Base-by-base conservation (phyloP, 768 basidiomycete species). In the Leucogyrophana mollusca region DNA sequence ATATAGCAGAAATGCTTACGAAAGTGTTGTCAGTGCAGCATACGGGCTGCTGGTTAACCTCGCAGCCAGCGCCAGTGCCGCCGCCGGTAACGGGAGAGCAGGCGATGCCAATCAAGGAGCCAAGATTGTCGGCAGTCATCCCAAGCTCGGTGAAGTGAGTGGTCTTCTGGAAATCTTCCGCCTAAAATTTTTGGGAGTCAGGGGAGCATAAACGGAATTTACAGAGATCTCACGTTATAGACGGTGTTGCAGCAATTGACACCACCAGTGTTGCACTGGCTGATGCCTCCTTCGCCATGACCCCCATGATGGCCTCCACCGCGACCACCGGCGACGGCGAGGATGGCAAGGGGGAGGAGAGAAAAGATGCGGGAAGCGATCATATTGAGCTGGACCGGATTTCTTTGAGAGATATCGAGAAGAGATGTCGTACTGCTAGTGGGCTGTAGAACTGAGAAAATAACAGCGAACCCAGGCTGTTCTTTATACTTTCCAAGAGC, bases 301-400 rank as follows among this genome's bases (percentile, higher is more conserved):
- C n/a, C n/a, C n/a, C n/a, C n/a, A n/a, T n/a, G n/a, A n/a, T n/a
- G n/a, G 22, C 8, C 22, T 17, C 32, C 23, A 43, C 40, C 40
- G n/a, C 41, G 41, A 18, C 11, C 24, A 13, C n/a, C 24, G 18
- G 43, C 47, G 14, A 37, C 8, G 30, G 34, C 34, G 34, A 49
- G 42, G 23, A 24, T 34, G 17, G 16, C 47, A 18, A 48, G 42
- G 10, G 47, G 27, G n/a, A 27, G 41, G 32, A 49, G 4, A 16
- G 47, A 40, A 9, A 49, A 16, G 20, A 49, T 7, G 16, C 43
- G 47, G 14, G 47, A n/a, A n/a, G n/a, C n/a, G n/a, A n/a, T n/a
- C n/a, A n/a, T n/a, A n/a, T n/a, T n/a, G n/a, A n/a, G n/a, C n/a
- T n/a, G n/a, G n/a, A n/a, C n/a, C n/a, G n/a, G n/a, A n/a, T n/a